Evolutionary conservation across 768 basidiomycete genomes (phyloP), one percentile per base, ranked within the genome.

Genomic region (Paxillus ammoniavirescens): DNA sequence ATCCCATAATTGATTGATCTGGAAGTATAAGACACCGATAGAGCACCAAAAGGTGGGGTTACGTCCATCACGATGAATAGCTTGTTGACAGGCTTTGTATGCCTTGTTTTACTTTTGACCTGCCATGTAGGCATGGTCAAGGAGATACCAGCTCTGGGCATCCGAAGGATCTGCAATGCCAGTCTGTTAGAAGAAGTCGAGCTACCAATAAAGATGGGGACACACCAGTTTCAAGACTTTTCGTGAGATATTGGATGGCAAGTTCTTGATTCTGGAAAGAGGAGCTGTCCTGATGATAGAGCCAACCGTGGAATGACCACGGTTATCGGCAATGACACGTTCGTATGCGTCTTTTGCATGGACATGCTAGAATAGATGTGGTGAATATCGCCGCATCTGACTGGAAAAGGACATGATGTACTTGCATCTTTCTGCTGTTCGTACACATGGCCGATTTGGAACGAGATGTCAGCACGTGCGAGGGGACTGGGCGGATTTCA

Each of bases 31-130:
- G 1, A 99, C 96, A 42, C 97, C 97, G 64, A 99, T 99, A 23
- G 93, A 69, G 23, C 96, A 98, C 97, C 97, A 98, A 73, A 98
- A 99, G 0, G 96, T 98, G 0, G 97, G 97, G 68, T 98, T 99
- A 54, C 94, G 91, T 18, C 96, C 96, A 64, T 99, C 97, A 50
- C 96, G 90, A 73, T 98, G 98, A n/a, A 99, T 94, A 17, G 97
- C 96, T 71, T 99, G 97, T 64, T 99, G 97, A 69, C 98, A 98
- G 0, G 95, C 95, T 70, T 99, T 96, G 73, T 99, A 98, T 15
- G 97, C 97, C 70, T 98, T 98, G 80, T 97, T 98, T 76, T 98
- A 98, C 69, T 98, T 96, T 71, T 92, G 92, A 14, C 92, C 93
- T 15, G 94, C 92, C 94, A 98, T 98, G 72, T 94, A 98, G 1